A percentile compares a stretch with the other conserved stretches of the same genome.
These are phyloP conservation scores for Asterochloris erici DNA, from an alignment of 139 green algal genomes.

Conservation along the genomic window DNA sequence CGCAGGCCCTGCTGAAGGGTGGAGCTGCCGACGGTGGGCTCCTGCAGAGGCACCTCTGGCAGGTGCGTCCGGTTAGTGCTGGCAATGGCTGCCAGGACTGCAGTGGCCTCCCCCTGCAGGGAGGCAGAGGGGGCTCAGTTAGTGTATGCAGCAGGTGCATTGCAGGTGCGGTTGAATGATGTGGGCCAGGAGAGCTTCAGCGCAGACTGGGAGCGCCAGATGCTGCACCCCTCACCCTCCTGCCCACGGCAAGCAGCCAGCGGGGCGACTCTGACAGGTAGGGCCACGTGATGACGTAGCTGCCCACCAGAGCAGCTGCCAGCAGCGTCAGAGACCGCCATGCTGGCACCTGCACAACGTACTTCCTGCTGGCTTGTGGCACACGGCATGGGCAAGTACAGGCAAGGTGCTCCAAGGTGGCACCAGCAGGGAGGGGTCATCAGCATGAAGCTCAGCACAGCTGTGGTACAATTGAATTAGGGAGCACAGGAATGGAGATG, in stretches of 20 bases:
- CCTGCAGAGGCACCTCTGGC: slow-evolving; percentile 43
- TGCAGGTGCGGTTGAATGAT: not conserved
- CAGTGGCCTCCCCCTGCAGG: slow-evolving; percentile 47
- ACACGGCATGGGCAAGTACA: not conserved
- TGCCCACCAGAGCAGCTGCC: slow-evolving; percentile 24
- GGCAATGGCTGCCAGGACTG: slow-evolving; percentile 45
- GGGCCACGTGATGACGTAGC: slow-evolving; percentile 29
- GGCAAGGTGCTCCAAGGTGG: not conserved
- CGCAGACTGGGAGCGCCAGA: not conserved
- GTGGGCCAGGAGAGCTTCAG: not conserved
- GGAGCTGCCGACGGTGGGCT: slow-evolving; percentile 17
- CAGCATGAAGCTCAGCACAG: not conserved
- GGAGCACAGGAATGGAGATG: too few species aligned
- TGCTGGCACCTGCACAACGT: slow-evolving; percentile 7
- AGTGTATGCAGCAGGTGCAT: not conserved
- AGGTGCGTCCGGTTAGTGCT: slow-evolving; percentile 45
- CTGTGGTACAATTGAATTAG: not conserved
- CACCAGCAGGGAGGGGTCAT: not conserved
- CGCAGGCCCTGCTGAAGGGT: slow-evolving; percentile 22
- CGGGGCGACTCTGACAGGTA: slow-evolving; percentile 46
- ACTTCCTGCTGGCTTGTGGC: not conserved
- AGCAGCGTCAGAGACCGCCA: slow-evolving; percentile 44
- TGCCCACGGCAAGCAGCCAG: slow-evolving; percentile 58
- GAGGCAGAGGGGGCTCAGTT: not conserved
- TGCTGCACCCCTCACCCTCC: slow-evolving; percentile 18